Evolutionary conservation across 2,329 filamentous ascomycete species (phyloP), one percentile per base, ranked within the genome.

Genomic region (Fusarium caatingaense): DNA sequence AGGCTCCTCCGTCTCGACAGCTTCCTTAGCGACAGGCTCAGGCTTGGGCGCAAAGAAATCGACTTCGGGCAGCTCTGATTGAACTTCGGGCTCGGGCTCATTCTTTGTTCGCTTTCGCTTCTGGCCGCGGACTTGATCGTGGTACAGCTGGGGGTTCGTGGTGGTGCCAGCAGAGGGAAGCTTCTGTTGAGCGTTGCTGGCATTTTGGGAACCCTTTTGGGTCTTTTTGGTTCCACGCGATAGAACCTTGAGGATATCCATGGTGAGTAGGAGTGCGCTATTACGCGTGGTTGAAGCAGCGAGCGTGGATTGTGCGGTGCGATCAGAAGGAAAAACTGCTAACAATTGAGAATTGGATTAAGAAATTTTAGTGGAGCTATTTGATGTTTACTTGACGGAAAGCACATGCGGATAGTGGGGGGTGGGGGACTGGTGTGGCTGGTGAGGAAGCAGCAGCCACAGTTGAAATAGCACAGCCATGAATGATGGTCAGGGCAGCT

Each of bases 221-320:
- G 84, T 81, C 74, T 84, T 84, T 66, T 92, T 93, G 5, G 88
- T 89, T 60, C 91, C 91, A 53, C 91, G 86, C 37, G 91, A 92
- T 63, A 94, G 83, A 32, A 94, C 82, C 75, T 90, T 93, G 76
- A 93, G 83, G 57, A 93, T 89, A 80, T 94, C 91, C 91, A 92
- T 92, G 32, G 48, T 30, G 54, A 60, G 21, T 9, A 20, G 13
- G 8, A 16, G 23, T 44, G 25, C 55, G 28, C 58, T 61, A 40
- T 48, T 50, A 44, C 44, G 45, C 48, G 56, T 64, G 47, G 41
- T 41, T 53, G 54, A n/a, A 48, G 50, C 18, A 54, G 48, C 20
- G 56, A 54, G 41, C 46, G 63, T 54, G 42, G 30, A 28, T 57
- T 55, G 50, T 49, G 56, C 37, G 49, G 56, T 63, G 27, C 56